Conservation (phyloP, 257 asterid species). For the Solanum peruvianum region DNA sequence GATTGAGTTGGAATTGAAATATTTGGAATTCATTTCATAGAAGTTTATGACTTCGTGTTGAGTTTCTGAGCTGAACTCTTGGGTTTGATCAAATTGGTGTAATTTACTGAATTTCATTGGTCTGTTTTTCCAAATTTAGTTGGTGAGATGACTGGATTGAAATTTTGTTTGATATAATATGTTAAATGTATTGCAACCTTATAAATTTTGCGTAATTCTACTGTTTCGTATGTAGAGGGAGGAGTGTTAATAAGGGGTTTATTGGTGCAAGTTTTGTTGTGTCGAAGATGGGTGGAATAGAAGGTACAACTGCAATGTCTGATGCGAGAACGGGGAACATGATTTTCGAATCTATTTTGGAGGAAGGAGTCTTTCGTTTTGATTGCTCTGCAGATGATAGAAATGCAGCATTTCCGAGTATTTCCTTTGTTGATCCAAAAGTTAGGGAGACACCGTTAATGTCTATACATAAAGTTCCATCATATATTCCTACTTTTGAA, state of each 20-base stretch:
- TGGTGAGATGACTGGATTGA: neutral
- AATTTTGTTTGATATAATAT: neutral
- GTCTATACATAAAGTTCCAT: constrained; percentile 30
- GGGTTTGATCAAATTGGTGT: neutral
- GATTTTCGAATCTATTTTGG: constrained; percentile 78
- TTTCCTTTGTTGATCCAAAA: constrained; percentile 49
- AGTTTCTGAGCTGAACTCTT: neutral
- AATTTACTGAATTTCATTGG: neutral
- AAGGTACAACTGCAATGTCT: constrained; percentile 12
- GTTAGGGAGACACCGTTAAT: constrained; percentile 63
- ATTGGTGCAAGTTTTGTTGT: constrained; percentile 14
- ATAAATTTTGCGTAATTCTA: neutral
- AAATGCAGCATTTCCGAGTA: constrained; percentile 67
- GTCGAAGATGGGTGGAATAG: constrained; percentile 50
- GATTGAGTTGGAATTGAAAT: neutral
- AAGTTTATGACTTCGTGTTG: neutral
- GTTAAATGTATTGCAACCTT: neutral
- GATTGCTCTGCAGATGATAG: constrained; percentile 79
- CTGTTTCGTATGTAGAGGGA: constrained; percentile 19
- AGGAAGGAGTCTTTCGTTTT: constrained; percentile 82
- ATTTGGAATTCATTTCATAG: neutral
- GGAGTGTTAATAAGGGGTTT: constrained; percentile 15
- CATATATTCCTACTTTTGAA: constrained; percentile 58
- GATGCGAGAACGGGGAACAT: constrained; percentile 47
- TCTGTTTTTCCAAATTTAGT: neutral